A percentile compares a stretch with the other conserved stretches of the same genome.
These are phyloP conservation scores for Eucalyptus polyanthemos DNA, from an alignment of 345 rosid genomes.

Conservation along the genomic window DNA sequence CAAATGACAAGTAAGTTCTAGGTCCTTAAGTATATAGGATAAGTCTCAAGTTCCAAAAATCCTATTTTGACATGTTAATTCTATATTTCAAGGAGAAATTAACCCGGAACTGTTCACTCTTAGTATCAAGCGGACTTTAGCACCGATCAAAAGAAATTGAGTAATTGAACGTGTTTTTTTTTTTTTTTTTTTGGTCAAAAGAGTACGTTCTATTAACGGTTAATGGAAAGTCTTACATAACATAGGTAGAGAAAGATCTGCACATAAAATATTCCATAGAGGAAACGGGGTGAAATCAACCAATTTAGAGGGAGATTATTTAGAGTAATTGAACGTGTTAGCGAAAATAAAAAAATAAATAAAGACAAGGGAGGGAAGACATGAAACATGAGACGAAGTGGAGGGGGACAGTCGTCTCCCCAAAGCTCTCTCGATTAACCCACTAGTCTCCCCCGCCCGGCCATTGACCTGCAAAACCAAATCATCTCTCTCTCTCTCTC, in stretches of 20 bases:
- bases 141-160: neutral
- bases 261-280: too few species aligned
- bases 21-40: too few species aligned
- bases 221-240: too few species aligned
- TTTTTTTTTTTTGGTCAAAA: too few species aligned
- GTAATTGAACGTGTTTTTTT: neutral
- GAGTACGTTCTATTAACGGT: too few species aligned
- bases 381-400: neutral
- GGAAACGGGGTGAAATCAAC: too few species aligned
- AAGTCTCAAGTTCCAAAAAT: fast-evolving
- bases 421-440: neutral
- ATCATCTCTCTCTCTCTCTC: neutral
- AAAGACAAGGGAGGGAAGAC: neutral
- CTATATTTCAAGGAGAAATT: too few species aligned
- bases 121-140: too few species aligned
- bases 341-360: neutral
- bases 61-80: fast-evolving
- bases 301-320: too few species aligned
- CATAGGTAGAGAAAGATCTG: too few species aligned
- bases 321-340: neutral
- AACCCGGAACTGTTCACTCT: fast-evolving
- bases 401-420: neutral
- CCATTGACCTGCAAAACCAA: neutral
- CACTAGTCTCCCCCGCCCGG: neutral
- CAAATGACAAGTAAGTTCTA: too few species aligned